These are phyloP conservation scores for Penicillium sclerotigenum DNA, from an alignment of 2,329 filamentous ascomycete genomes.

Conservation along the genomic window DNA sequence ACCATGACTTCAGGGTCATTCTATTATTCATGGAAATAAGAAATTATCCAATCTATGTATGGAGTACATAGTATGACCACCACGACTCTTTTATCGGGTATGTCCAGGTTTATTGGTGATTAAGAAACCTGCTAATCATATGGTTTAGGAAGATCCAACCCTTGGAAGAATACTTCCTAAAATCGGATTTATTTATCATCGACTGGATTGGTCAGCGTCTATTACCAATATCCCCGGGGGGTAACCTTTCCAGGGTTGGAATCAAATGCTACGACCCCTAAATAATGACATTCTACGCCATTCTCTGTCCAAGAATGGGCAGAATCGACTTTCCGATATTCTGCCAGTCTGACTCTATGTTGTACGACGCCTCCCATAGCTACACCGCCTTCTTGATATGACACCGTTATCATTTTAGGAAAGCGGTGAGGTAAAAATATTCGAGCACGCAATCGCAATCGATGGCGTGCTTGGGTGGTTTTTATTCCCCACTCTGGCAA, in stretches of 20 bases:
- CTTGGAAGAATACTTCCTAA: neutral
- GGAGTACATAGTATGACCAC: neutral
- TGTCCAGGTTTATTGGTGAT: neutral
- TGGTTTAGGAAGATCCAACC: neutral
- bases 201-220: neutral
- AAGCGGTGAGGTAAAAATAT: neutral
- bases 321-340: neutral
- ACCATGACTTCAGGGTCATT: neutral
- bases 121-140: neutral
- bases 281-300: constrained; percentile 20
- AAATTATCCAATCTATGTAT: neutral
- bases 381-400: neutral
- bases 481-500: neutral
- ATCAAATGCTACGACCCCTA: neutral
- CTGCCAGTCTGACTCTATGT: neutral
- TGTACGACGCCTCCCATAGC: neutral
- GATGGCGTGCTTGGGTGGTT: neutral
- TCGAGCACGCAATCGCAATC: neutral
- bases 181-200: neutral
- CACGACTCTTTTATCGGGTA: neutral
- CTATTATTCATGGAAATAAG: neutral
- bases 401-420: neutral
- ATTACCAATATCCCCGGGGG: neutral
- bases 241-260: neutral
- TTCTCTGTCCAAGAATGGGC: neutral